Evolutionary conservation across 108 stramenopile species (phyloP).

Genomic region (Pelagomonas calceolata): DNA sequence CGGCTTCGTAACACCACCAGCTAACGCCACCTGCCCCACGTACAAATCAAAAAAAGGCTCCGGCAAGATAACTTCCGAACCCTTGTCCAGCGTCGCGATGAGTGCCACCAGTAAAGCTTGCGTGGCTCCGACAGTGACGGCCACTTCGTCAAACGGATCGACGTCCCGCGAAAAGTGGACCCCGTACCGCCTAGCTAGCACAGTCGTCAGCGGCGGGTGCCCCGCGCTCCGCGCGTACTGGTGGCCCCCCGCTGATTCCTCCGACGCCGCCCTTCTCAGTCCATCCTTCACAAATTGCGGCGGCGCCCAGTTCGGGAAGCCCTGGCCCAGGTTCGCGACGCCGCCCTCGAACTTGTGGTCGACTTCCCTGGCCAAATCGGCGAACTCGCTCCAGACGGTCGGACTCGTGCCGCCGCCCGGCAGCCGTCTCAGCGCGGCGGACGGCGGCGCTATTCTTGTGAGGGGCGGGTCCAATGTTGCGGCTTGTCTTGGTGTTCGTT

Average conservation of each 20-base stretch:
- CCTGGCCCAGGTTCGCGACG: constrained; percentile 66
- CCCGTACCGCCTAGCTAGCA: constrained; percentile 74
- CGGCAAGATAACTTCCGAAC: constrained; percentile 85
- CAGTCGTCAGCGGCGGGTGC: constrained; percentile 73
- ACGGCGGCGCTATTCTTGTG: no score
- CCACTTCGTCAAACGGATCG: constrained; percentile 66
- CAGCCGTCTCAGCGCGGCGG: no score
- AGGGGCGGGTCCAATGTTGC: no score
- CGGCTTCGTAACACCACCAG: constrained; percentile 64
- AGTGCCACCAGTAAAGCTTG: constrained; percentile 74
- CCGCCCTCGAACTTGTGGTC: constrained; percentile 4
- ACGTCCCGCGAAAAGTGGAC: constrained; percentile 62
- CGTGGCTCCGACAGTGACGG: constrained; percentile 86
- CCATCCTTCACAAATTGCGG: constrained; percentile 63
- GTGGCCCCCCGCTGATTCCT: constrained; percentile 50
- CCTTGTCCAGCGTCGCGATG: constrained; percentile 58
- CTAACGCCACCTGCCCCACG: constrained; percentile 66
- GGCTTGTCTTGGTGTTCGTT: no score
- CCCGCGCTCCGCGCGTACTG: constrained; percentile 94
- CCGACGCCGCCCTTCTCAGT: constrained; percentile 52
- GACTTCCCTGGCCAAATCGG: constrained; percentile 47
- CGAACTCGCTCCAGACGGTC: constrained; percentile 77
- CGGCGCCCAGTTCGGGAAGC: constrained; percentile 54
- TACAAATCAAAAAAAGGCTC: constrained; percentile 97
- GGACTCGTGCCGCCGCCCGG: constrained; percentile 32